Evolutionary conservation across 2,329 filamentous ascomycete species (phyloP).

Genomic region (Thelonectria discophora): DNA sequence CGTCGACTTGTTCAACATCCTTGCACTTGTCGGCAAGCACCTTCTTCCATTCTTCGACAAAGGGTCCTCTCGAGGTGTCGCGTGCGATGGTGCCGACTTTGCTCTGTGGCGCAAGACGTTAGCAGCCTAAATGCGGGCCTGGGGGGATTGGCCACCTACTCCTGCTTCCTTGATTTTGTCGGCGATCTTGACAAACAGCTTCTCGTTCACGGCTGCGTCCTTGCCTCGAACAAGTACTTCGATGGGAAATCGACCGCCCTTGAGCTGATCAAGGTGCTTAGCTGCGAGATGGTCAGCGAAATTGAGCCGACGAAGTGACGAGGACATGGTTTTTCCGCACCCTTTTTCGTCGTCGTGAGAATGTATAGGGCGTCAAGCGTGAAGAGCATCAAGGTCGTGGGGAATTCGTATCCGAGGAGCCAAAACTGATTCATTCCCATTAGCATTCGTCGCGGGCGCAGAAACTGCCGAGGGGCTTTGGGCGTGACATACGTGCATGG

Average conservation of each 20-base stretch:
- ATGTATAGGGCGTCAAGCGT: slow-evolving; percentile 89
- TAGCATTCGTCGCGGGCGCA: slow-evolving; percentile 23
- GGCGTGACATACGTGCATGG: slow-evolving; percentile 78
- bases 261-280: slow-evolving; percentile 90
- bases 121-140: slow-evolving; percentile 19
- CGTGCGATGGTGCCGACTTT: slow-evolving; percentile 90
- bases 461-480: neutral
- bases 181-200: slow-evolving; percentile 84
- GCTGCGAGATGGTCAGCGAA: slow-evolving; percentile 63
- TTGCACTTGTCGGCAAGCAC: slow-evolving; percentile 79
- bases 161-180: slow-evolving; percentile 89
- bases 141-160: slow-evolving; percentile 65
- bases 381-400: slow-evolving; percentile 92
- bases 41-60: slow-evolving; percentile 96
- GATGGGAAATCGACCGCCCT: slow-evolving; percentile 89
- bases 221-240: slow-evolving; percentile 94
- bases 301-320: slow-evolving; percentile 10
- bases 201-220: slow-evolving; percentile 89
- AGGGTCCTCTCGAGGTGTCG: slow-evolving; percentile 85
- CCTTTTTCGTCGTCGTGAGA: slow-evolving; percentile 97
- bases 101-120: slow-evolving; percentile 62
- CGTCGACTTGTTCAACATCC: slow-evolving; percentile 88
- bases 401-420: slow-evolving; percentile 98
- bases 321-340: slow-evolving; percentile 54
- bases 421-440: slow-evolving; percentile 74